phyloP scores from a whole-genome alignment of 345 rosid species.

The Rhodomyrtus tomentosa region DNA sequence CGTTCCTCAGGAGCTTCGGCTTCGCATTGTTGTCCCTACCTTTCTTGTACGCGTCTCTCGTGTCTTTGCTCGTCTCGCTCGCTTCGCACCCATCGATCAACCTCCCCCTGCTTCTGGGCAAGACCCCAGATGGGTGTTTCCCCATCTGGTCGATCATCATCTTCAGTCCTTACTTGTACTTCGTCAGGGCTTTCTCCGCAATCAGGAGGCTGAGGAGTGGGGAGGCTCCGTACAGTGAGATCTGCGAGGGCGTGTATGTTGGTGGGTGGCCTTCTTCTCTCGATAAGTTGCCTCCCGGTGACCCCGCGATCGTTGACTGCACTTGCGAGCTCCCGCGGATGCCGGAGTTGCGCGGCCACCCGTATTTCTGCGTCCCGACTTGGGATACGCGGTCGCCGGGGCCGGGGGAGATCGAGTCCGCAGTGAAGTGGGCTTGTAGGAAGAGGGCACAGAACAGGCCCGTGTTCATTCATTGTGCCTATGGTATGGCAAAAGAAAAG shows the following conservation, averaged over 20 bases:
- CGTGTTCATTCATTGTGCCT: constrained; percentile 59
- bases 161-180: constrained; percentile 47
- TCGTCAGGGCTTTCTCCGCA: constrained; percentile 33
- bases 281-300: constrained; percentile 43
- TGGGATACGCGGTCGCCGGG: constrained; percentile 74
- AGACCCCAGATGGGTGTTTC: constrained; percentile 48
- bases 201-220: constrained; percentile 30
- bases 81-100: constrained; percentile 38
- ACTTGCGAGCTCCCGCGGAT: constrained; percentile 60
- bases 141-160: constrained; percentile 47
- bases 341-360: constrained; percentile 23
- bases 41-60: constrained; percentile 40
- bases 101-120: constrained; percentile 47
- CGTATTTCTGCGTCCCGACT: constrained; percentile 60
- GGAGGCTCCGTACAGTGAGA: constrained; percentile 49
- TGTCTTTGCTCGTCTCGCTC: constrained; percentile 22
- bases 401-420: constrained; percentile 58
- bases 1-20: constrained; percentile 16
- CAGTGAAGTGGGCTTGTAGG: constrained; percentile 66
- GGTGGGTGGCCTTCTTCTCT: constrained; percentile 68
- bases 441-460: constrained; percentile 54
- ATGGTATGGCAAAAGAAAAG: constrained; percentile 26
- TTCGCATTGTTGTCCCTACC: constrained; percentile 25
- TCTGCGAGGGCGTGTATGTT: constrained; percentile 45
- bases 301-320: constrained; percentile 64